Evolutionary conservation across 768 basidiomycete genomes (phyloP).

Genomic region (Pleurotus pulmonarius): DNA sequence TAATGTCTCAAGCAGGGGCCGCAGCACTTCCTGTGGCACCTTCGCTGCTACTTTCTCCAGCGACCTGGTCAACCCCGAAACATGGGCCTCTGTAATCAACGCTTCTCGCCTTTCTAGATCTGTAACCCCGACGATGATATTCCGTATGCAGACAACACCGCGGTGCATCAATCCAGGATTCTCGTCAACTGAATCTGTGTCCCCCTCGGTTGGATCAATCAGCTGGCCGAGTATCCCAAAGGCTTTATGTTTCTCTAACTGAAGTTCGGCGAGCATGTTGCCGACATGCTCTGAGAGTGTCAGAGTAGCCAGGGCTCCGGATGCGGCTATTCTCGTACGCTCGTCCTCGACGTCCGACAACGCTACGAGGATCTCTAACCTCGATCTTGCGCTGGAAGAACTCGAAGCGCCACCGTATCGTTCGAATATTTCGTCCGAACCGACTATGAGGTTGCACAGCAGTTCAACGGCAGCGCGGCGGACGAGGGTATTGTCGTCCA

Average conservation of each 20-base stretch:
- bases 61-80: slow-evolving; percentile 48
- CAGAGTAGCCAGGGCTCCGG: slow-evolving; percentile 84
- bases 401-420: slow-evolving; percentile 54
- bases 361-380: slow-evolving; percentile 79
- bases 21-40: slow-evolving; percentile 50
- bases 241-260: slow-evolving; percentile 59
- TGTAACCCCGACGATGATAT: slow-evolving; percentile 48
- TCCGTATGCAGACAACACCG: slow-evolving; percentile 70
- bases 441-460: slow-evolving; percentile 84
- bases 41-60: slow-evolving; percentile 47
- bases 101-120: slow-evolving; percentile 32
- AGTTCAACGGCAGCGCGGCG: slow-evolving; percentile 89
- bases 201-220: slow-evolving; percentile 48
- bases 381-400: slow-evolving; percentile 44
- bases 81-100: slow-evolving; percentile 49
- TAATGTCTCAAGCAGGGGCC: slow-evolving; percentile 15
- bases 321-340: slow-evolving; percentile 83
- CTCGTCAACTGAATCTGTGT: slow-evolving; percentile 25
- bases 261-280: slow-evolving; percentile 54
- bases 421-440: slow-evolving; percentile 72
- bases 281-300: slow-evolving; percentile 62
- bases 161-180: slow-evolving; percentile 73
- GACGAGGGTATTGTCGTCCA: slow-evolving; percentile 81
- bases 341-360: slow-evolving; percentile 85
- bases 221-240: slow-evolving; percentile 65